Base-by-base conservation (phyloP, 2,329 filamentous ascomycete species). In the Lasiodiplodia sp. region DNA sequence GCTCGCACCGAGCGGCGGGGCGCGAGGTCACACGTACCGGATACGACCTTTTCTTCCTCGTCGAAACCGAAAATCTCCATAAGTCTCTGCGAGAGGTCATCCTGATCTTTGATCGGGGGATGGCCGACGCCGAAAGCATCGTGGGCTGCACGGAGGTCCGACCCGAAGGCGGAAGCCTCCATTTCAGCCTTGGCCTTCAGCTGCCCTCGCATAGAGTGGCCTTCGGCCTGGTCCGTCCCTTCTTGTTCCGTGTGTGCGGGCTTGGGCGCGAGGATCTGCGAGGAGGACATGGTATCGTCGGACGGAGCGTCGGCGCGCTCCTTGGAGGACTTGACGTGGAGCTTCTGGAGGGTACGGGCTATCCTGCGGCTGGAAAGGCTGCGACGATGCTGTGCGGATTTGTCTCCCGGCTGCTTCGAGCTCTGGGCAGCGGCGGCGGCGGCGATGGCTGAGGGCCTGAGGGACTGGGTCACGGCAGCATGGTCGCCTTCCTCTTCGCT, bases 41-140 rank as follows among this genome's bases (percentile, higher is more conserved):
- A 89, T 70, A 97, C 89, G 25, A 98, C 92, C 70, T 94, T 91
- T 77, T 99, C 96, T 0, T 91, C 86, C 47, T 88, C 84, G 34
- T 93, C 89, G 72, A 97, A 96, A 62, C 91, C 76, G 68, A 81
- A 81, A 16, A 81, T 79, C 70, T 96, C 89, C 84, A 90, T 93
- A 47, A 97, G 80, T 68, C 90, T 87, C 68, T 85, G 87, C 0
- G 92, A 90, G 64, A 97, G 85, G 18, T 66, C 40, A 55, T 49
- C 60, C 47, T 28, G 8, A 18, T 31, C 57, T 25, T 62, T 62
- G 31, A 53, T n/a, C 10, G 57, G 23, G 2, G 56, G 49, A 53
- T 16, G 18, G 8, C 51, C 52, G 25, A 37, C 55, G 21, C 52
- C 67, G n/a, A 69, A 66, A 16, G 38, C 25, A n/a, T 49, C 37